phyloP scores from a whole-genome alignment of 805 yeast genomes.

The Wickerhamomyces chaumierensis region DNA sequence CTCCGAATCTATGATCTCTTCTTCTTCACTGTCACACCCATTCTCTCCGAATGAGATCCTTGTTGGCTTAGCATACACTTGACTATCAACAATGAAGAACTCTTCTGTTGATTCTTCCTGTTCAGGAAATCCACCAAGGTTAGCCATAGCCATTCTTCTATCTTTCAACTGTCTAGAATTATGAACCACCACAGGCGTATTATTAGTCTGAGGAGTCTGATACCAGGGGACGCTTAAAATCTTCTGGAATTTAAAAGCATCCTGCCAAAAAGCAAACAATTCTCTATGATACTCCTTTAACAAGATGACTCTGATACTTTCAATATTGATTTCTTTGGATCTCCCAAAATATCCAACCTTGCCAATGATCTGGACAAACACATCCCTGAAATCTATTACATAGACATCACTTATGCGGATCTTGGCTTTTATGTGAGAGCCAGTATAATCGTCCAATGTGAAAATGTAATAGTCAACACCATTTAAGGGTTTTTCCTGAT shows the following conservation, averaged over 20 bases:
- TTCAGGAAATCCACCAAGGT: not conserved
- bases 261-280: slow-evolving; percentile 26
- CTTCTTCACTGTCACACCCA: too few species aligned
- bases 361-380: slow-evolving; percentile 21
- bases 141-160: not conserved
- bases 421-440: slow-evolving; percentile 19
- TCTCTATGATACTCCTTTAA: slow-evolving; percentile 14
- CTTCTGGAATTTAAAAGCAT: slow-evolving; percentile 16
- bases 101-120: not conserved
- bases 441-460: slow-evolving; percentile 22
- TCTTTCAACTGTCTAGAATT: not conserved
- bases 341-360: slow-evolving; percentile 1
- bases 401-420: slow-evolving; percentile 12
- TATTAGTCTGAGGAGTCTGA: slow-evolving; percentile 11
- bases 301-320: slow-evolving; percentile 18
- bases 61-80: not conserved
- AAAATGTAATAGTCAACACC: slow-evolving; percentile 14
- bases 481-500: slow-evolving; percentile 10
- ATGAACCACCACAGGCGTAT: not conserved
- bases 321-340: slow-evolving; percentile 19
- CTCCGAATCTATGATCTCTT: not conserved
- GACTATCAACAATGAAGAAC: not conserved
- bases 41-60: too few species aligned
- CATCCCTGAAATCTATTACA: slow-evolving; percentile 16
- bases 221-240: slow-evolving; percentile 25